A percentile compares a stretch with the other conserved stretches of the same genome.
These are phyloP conservation scores for Pyracantha coccinea DNA, from an alignment of 331 rosid species.

Conservation along the genomic window DNA sequence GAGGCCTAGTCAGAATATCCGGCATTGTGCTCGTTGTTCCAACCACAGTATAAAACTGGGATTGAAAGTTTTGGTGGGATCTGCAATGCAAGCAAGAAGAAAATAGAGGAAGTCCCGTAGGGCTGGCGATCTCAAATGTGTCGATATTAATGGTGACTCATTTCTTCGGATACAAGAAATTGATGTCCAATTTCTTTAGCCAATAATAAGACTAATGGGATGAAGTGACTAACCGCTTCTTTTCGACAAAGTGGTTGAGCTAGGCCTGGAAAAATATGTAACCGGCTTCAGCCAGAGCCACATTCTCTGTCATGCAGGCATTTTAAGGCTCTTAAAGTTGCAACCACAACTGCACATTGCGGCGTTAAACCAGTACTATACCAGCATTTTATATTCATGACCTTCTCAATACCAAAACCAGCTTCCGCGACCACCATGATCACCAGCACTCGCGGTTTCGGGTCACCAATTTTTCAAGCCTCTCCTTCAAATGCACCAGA, in stretches of 20 bases:
- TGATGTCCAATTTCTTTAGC: neutral
- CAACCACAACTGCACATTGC: slow-evolving; percentile 81
- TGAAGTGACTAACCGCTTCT: slow-evolving; percentile 72
- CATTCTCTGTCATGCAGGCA: slow-evolving; percentile 78
- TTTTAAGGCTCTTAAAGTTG: slow-evolving; percentile 81
- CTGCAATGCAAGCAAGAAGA: too few species aligned
- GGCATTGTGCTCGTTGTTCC: neutral
- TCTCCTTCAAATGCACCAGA: slow-evolving; percentile 72
- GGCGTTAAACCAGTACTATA: slow-evolving; percentile 72
- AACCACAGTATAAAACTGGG: neutral
- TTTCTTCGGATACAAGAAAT: slow-evolving; percentile 19
- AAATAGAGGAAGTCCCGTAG: too few species aligned
- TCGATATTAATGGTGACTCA: neutral
- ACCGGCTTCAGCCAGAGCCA: slow-evolving; percentile 72
- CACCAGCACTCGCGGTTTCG: slow-evolving; percentile 78
- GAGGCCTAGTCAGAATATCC: slow-evolving; percentile 60
- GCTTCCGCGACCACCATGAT: slow-evolving; percentile 95
- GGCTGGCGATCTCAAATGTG: neutral
- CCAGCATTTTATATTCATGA: slow-evolving; percentile 88
- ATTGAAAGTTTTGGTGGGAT: neutral
- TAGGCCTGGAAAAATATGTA: slow-evolving; percentile 65
- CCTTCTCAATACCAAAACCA: slow-evolving; percentile 86
- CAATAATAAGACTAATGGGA: neutral
- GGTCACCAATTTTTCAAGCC: slow-evolving; percentile 83
- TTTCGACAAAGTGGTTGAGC: slow-evolving; percentile 71